phyloP scores from a whole-genome alignment of 139 green algal species.

The Diplosphaera chodatii region DNA sequence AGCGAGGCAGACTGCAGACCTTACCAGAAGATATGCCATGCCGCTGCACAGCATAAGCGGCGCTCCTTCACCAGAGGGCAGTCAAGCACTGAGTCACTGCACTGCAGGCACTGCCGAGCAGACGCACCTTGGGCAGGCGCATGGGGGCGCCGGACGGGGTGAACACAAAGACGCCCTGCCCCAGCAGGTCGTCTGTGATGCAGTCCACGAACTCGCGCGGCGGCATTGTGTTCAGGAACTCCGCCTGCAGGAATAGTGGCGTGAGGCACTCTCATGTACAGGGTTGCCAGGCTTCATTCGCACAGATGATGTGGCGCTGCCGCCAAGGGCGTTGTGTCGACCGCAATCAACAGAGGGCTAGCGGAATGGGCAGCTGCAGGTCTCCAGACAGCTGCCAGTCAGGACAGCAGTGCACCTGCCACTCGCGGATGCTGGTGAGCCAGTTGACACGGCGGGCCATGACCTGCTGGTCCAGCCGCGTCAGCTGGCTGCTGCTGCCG shows the following conservation, averaged over 20 bases:
- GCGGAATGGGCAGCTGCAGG: no score
- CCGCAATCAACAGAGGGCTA: no score
- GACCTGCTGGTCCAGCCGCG: constrained; percentile 12
- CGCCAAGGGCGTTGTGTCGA: no score
- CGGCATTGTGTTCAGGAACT: constrained; percentile 71
- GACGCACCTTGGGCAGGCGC: constrained; percentile 58
- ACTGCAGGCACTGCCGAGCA: not conserved
- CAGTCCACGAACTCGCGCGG: constrained; percentile 82
- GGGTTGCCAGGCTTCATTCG: no score
- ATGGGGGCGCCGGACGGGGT: constrained; percentile 61
- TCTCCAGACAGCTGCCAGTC: no score
- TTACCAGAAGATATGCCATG: no score
- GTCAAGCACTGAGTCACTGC: no score
- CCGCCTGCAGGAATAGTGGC: constrained; percentile 24
- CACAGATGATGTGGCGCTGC: no score
- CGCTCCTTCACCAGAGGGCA: no score
- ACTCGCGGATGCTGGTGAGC: constrained; percentile 69
- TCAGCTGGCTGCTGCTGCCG: constrained; percentile 1
- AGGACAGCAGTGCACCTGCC: constrained; percentile 40
- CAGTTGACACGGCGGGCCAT: constrained; percentile 54
- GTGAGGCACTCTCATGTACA: no score
- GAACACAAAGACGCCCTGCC: constrained; percentile 77
- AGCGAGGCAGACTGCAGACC: no score
- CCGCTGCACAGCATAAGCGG: not conserved
- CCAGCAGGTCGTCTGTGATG: constrained; percentile 72